Evolutionary conservation across 1,284 basidiomycete genomes (phyloP), one percentile per base, ranked within the genome.

Genomic region (Tilletia setariae): DNA sequence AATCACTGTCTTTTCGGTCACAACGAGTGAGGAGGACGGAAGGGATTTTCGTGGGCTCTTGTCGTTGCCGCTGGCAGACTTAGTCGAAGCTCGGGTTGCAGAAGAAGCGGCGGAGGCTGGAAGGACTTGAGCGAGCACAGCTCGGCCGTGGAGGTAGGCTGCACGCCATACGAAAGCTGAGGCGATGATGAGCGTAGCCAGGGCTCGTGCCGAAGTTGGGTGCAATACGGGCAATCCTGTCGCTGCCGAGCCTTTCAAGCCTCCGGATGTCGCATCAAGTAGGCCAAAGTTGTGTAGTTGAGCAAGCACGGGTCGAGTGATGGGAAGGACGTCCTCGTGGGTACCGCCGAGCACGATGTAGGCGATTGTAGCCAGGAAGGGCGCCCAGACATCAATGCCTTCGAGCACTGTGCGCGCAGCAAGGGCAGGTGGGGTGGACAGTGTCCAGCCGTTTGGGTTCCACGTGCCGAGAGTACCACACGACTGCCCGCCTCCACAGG

Each of bases 381-480:
- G 75, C 0, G 76, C 74, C 1, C 74, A 4, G 43, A 79, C 72
- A 35, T 79, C 77, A 19, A 74, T 73, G 6, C 73, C 66, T 49
- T 76, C 72, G 32, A 75, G 67, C 23, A 75, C 47, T 9, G 63
- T 47, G 19, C 68, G 68, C 0, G 75, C 73, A 35, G 69, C 73
- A 21, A 79, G 65, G 15, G 75, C 69, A 6, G 76, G 76, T 0
- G 76, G 77, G 0, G 77, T 79, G 6, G 9, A 7, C 15, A 78
- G 65, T 19, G 32, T 65, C 77, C 77, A 79, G 30, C 77, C 77
- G 35, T 40, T n/a, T n/a, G 76, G 72, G 43, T 75, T 70, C 30
- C 74, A 74, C 9, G 77, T 72, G 65, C 72, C 70, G 43, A 79
- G 70, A 13, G 76, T 77, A 35, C 76, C 76, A 0, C 76, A 76